Evolutionary conservation across 2,329 filamentous ascomycete species (phyloP), one percentile per base, ranked within the genome.

Genomic region (Neonectria faginata): DNA sequence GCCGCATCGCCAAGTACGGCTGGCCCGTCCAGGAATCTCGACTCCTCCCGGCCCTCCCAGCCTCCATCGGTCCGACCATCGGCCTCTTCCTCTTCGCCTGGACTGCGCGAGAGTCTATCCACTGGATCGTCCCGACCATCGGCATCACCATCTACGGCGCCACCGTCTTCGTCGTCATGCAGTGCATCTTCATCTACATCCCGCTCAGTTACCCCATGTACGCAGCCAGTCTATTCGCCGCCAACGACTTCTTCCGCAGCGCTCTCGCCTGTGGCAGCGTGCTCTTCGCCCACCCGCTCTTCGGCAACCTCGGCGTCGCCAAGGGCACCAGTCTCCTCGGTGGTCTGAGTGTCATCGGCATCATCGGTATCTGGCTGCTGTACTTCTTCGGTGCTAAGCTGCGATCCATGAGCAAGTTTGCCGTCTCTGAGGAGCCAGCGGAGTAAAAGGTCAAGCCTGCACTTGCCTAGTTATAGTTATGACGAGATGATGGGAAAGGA

Each of bases 41-140:
- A 16, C 82, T 89, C 6, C 74, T 86, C 3, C 88, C 87, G 0
- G 87, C 86, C 2, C 78, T 90, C 3, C 76, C 80, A 2, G 84
- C 84, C 1, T 77, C 83, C 42, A 80, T 89, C 64, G 83, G 83
- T 1, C 83, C 86, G 0, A 84, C 86, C 1, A 80, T 87, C 25
- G 87, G 87, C n/a, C 79, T 89, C 12, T 89, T 90, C 80, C 73
- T 89, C 61, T 89, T 86, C 70, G 86, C 83, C 33, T 89, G 86
- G 86, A 88, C 86, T 0, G 80, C 84, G 18, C 78, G 80, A n/a
- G 76, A 79, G 0, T 76, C 77, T 3, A 80, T 87, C 53, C 85
- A 84, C 65, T 89, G 86, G 82, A 84, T 85, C 60, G 85, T 81
- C 2, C 84, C 84, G 4, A 86, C 84, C 9, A 83, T 88, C n/a